Evolutionary conservation across 441 rosid species (phyloP), one percentile per base, ranked within the genome.

Genomic region (Aleurites moluccanus): DNA sequence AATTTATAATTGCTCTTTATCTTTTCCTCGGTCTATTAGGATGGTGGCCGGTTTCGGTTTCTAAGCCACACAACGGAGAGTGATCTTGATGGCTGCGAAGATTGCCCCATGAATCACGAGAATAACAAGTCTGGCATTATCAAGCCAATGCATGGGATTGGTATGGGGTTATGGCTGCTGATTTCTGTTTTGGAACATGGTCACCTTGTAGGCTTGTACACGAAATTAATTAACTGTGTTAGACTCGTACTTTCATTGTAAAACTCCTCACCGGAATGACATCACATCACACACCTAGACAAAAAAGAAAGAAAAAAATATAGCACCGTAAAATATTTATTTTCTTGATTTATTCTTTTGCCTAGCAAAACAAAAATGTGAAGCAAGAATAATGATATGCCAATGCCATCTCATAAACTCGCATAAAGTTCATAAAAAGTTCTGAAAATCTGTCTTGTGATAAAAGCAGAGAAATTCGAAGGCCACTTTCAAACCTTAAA

Each of bases 31-130:
- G 0, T 40, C 10, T 35, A 18, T 23, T 42, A 67, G 70, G 56
- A 38, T 25, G 33, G 10, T 25, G 35, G 21, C 53, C 70, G 56
- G 38, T 67, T 44, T 25, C 18, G 38, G 38, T 45, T 67, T 25
- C 18, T 67, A 1, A 67, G 56, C 38, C 13, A 13, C 2, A 9
- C 10, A 28, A 4, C 38, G 15, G 56, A 67, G 35, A 15, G 9
- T 15, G 70, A 67, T 14, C 21, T 44, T 23, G 70, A 45, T 25
- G 9, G 70, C 70, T 67, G 55, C 45, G 56, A 45, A 13, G 35
- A 44, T 25, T 67, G 70, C 20, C 38, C 10, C 11, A 38, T 15
- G 14, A 25, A 28, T 0, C 70, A 45, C 30, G 1, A 67, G n/a
- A 55, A 45, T 5, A 67, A 25, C 38, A 45, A 45, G 5, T 67